Percentiles rank a stretch among this genome's conserved stretches.
These are phyloP conservation scores for Hyphopichia wangnamkhiaoensis DNA, from an alignment of 1,139 yeast genomes.

Conservation along the genomic window DNA sequence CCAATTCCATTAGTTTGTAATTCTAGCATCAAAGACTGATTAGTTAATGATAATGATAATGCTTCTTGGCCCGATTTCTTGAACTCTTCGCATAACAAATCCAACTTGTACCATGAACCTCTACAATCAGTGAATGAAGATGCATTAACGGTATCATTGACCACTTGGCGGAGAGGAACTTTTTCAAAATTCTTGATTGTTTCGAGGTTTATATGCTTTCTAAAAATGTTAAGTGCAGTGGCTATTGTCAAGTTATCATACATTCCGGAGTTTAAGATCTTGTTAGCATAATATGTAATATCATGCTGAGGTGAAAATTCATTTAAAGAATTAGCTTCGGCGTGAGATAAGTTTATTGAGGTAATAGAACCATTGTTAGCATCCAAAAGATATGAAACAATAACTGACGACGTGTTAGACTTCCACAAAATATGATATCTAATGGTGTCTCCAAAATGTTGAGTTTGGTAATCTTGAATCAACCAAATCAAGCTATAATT, in stretches of 20 bases:
- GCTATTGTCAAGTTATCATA: constrained; percentile 46
- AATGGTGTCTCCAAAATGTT: constrained; percentile 28
- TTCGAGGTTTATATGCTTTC: constrained; percentile 21
- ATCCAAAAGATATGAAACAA: constrained; percentile 25
- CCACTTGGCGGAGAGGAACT: constrained; percentile 16
- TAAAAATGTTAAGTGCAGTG: constrained; percentile 39
- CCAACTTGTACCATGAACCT: constrained; percentile 56
- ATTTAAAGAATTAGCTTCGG: constrained; percentile 8
- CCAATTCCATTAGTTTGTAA: constrained; percentile 40
- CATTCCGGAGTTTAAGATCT: constrained; percentile 48
- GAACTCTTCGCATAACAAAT: constrained; percentile 67
- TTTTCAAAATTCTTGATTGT: constrained; percentile 3
- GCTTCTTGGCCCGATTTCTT: constrained; percentile 60
- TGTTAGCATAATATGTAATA: constrained; percentile 39
- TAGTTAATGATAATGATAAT: constrained; percentile 15
- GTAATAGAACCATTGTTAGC: constrained; percentile 18
- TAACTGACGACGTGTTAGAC: constrained; percentile 56
- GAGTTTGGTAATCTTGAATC: constrained; percentile 37
- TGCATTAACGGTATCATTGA: constrained; percentile 24
- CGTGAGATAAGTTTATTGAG: constrained; percentile 20
- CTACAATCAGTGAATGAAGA: constrained; percentile 12
- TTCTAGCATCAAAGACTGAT: constrained; percentile 14
- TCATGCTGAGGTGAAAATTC: constrained; percentile 27
- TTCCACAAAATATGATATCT: constrained; percentile 55
- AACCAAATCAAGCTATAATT: constrained; percentile 50